Evolutionary conservation across 2,329 filamentous ascomycete species (phyloP).

Genomic region (Ophiostoma novo-ulmi): DNA sequence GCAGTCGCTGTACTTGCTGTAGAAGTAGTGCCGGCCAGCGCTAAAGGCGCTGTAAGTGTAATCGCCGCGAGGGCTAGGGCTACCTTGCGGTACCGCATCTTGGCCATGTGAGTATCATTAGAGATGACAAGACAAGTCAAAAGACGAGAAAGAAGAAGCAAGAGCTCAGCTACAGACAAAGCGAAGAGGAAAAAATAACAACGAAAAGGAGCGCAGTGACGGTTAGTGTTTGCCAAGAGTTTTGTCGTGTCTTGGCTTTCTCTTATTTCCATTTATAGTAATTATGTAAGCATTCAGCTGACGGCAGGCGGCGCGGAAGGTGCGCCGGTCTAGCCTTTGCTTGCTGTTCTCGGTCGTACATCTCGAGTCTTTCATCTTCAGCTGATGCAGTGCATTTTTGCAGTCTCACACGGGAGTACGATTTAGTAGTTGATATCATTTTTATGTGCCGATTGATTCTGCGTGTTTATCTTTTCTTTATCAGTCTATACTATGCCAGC

Average conservation of each 20-base stretch:
- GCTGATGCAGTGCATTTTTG: background rate
- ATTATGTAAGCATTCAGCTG: background rate
- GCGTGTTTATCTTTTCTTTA: background rate
- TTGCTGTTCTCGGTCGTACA: background rate
- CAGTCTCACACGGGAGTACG: background rate
- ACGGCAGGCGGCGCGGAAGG: background rate
- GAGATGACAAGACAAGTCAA: background rate
- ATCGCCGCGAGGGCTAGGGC: background rate
- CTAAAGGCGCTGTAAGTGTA: background rate
- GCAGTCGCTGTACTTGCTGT: slow-evolving; percentile 10
- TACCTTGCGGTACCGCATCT: slow-evolving; percentile 18
- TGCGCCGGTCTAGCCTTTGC: background rate
- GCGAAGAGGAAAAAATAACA: background rate
- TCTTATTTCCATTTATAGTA: background rate
- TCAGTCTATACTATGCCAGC: background rate
- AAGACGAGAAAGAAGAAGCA: background rate
- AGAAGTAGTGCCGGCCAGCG: background rate
- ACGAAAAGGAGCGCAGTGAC: background rate
- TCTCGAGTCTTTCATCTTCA: background rate
- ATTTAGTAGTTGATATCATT: background rate
- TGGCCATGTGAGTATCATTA: slow-evolving; percentile 4
- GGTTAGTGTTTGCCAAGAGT: slow-evolving; percentile 14
- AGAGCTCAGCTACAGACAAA: background rate
- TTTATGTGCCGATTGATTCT: background rate
- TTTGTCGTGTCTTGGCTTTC: slow-evolving; percentile 11